Evolutionary conservation across 805 yeast species (phyloP), one percentile per base, ranked within the genome.

Genomic region (Saccharomyces paradoxus): DNA sequence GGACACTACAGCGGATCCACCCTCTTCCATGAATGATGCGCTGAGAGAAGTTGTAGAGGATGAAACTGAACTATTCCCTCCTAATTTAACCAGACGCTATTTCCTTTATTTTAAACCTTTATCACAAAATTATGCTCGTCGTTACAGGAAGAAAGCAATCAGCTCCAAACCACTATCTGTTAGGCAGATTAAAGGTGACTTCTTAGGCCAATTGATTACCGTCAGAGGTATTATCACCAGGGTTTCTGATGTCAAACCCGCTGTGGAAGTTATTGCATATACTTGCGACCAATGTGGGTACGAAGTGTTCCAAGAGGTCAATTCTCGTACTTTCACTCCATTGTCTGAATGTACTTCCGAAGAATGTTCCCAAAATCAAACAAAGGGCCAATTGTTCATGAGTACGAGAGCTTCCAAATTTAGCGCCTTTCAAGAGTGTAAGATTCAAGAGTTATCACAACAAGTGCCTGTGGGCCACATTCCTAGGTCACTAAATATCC

Each of bases 401-500:
- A 82, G 92, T 48, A 90, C 98, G 12, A 81, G 99, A 63, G 99
- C 99, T 2, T 90, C 97, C 31, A 94, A 94, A 72, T 94, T 95
- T 66, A 79, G 86, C 53, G 88, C 96, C 6, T 94, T 91, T 78
- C 99, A 94, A 74, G 99, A 94, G 65, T 94, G 91, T 54, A 86
- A 89, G 65, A 79, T 94, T 58, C 99, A 94, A 75, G 99, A 94
- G 72, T 75, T 92, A 68, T 88, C 98, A 4, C 85, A 86, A 60
- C 99, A 94, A 73, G 99, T 94, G 17, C 99, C 99, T 0, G 92
- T 91, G 29, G 99, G 99, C 52, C 97, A 92, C 70, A 94, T 94
- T 59, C 99, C 99, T 50, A 81, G 99, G 64, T 74, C 89, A 30
- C 76, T 94, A 58, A 81, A 86, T 14, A 79, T 92, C 54, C 96